phyloP scores from a whole-genome alignment of 1,284 basidiomycete genomes.

The Trichosporon ovoides region DNA sequence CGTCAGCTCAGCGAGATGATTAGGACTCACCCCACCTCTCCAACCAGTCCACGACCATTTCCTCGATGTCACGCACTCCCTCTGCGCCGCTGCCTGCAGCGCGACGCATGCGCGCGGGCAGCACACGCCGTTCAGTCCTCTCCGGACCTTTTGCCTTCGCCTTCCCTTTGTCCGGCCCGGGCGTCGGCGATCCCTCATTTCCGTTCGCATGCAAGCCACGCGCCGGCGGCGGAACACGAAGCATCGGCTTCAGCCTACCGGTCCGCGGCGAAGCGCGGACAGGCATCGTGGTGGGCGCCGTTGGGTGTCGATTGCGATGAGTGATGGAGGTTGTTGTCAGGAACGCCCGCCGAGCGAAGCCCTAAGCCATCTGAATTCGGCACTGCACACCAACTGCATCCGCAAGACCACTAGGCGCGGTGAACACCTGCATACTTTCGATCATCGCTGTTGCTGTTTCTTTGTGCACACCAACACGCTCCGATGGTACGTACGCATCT shows the following conservation, averaged over 20 bases:
- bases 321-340: background rate
- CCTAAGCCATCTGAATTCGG: background rate
- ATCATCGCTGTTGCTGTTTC: too few relatives aligned
- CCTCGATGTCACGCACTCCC: constrained; percentile 60
- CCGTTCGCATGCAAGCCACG: background rate
- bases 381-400: background rate
- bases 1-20: background rate
- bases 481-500: too few relatives aligned
- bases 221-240: background rate
- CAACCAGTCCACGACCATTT: constrained; percentile 75
- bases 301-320: constrained; percentile 8
- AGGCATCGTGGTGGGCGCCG: constrained; percentile 9
- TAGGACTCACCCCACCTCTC: constrained; percentile 69
- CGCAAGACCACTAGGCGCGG: too few relatives aligned
- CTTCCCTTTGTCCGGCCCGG: background rate
- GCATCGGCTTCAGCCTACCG: constrained; percentile 2
- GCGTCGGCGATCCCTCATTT: background rate
- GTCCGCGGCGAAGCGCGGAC: constrained; percentile 8
- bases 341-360: background rate
- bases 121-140: constrained; percentile 60
- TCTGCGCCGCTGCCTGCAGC: constrained; percentile 61
- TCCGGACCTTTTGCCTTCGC: background rate
- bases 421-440: too few relatives aligned
- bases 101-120: constrained; percentile 70
- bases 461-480: too few relatives aligned